A percentile compares a stretch with the other conserved stretches of the same genome.
Evolutionary conservation across 495 filamentous ascomycete species (phyloP).

Genomic region (Neurospora sp.): DNA sequence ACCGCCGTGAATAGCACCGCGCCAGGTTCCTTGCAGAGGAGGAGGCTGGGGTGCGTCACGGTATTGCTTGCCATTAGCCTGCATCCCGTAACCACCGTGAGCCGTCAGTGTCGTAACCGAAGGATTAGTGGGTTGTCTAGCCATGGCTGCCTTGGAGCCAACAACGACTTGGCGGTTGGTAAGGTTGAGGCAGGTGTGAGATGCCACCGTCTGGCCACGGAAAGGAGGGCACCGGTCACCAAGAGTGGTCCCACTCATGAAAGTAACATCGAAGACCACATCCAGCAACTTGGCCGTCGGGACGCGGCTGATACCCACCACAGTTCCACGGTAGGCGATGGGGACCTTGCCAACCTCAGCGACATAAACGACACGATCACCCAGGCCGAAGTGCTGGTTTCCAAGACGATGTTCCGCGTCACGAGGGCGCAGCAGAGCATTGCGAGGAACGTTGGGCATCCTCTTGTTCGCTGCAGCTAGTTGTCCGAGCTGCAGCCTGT

Average conservation of each 20-base stretch:
- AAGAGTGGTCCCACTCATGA: conserved; percentile 91
- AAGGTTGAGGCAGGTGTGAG: conserved; percentile 77
- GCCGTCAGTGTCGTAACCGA: conserved; percentile 51
- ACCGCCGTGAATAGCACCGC: conserved; percentile 49
- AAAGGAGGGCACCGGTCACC: conserved; percentile 88
- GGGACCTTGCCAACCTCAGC: conserved; percentile 91
- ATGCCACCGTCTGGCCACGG: conserved; percentile 84
- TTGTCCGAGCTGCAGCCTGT: conserved; percentile 41
- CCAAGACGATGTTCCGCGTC: conserved; percentile 87
- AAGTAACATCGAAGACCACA: conserved; percentile 84
- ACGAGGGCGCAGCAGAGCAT: conserved; percentile 76
- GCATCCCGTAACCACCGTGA: conserved; percentile 33
- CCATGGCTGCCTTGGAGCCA: conserved; percentile 55
- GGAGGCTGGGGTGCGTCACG: conserved; percentile 57
- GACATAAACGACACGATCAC: conserved; percentile 87
- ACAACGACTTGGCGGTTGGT: conserved; percentile 72
- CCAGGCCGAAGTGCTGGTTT: conserved; percentile 74
- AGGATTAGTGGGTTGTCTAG: conserved; percentile 44
- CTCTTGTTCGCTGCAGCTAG: conserved; percentile 36
- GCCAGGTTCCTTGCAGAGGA: conserved; percentile 61
- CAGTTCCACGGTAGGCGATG: conserved; percentile 82
- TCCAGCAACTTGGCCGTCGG: conserved; percentile 73
- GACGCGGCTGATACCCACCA: conserved; percentile 83
- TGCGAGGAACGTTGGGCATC: conserved; percentile 71
- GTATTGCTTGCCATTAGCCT: conserved; percentile 53